phyloP scores from a whole-genome alignment of 1,139 yeast species.

The Meyerozyma carpophila region DNA sequence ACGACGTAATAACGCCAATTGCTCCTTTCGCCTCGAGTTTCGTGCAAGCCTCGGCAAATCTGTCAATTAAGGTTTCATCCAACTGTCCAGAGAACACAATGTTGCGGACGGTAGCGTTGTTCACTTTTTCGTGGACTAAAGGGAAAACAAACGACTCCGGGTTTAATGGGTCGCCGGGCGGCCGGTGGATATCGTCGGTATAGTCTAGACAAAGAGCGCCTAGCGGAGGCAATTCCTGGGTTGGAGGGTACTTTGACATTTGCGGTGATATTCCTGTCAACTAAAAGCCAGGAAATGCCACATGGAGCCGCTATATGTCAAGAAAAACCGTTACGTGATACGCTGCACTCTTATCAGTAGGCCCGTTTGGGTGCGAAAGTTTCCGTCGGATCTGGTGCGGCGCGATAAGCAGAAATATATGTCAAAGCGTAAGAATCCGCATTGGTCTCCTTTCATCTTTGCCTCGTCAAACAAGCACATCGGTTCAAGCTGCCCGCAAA shows the following conservation, averaged over 20 bases:
- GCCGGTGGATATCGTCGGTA: slow-evolving; percentile 11
- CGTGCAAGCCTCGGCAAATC: slow-evolving; percentile 9
- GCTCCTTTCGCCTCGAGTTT: slow-evolving; percentile 15
- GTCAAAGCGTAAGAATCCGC: not conserved
- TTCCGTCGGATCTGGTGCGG: not conserved
- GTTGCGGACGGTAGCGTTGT: slow-evolving; percentile 12
- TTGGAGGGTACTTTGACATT: not conserved
- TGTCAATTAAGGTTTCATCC: not conserved
- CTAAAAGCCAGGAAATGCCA: not conserved
- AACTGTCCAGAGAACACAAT: slow-evolving; percentile 7
- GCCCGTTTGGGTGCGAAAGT: not conserved
- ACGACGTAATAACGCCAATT: slow-evolving; percentile 15
- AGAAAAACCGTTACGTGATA: not conserved
- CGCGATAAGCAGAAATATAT: not conserved
- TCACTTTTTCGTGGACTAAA: slow-evolving; percentile 12
- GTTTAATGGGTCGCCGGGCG: slow-evolving; percentile 22
- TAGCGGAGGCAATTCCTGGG: not conserved
- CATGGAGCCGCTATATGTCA: not conserved
- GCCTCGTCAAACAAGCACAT: not conserved
- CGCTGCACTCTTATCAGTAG: not conserved
- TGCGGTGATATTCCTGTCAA: not conserved
- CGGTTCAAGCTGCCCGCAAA: no score
- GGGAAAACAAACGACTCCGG: slow-evolving; percentile 16
- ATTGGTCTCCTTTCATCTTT: not conserved
- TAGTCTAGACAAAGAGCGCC: not conserved